These are phyloP conservation scores for Penicillium longicatenatum DNA, from an alignment of 495 filamentous ascomycete genomes.

Conservation along the genomic window DNA sequence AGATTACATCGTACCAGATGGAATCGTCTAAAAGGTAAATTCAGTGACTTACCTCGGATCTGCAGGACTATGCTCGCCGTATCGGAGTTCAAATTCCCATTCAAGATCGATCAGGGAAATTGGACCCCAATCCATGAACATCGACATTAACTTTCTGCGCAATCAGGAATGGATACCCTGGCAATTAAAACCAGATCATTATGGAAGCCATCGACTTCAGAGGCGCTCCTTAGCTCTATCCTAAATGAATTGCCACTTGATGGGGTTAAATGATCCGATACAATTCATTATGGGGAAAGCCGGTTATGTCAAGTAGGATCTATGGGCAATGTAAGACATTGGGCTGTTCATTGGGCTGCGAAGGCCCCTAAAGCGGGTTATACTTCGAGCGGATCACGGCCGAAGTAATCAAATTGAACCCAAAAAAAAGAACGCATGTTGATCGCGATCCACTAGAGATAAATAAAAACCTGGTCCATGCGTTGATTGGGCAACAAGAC, in stretches of 20 bases:
- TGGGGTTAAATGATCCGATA: neutral
- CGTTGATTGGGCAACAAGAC: slow-evolving; percentile 27
- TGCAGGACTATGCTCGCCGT: slow-evolving; percentile 43
- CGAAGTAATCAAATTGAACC: slow-evolving; percentile 3
- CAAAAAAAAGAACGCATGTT: slow-evolving; percentile 1
- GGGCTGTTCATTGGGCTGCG: slow-evolving; percentile 30
- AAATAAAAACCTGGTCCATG: slow-evolving; percentile 22
- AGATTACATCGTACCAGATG: neutral
- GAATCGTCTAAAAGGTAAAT: neutral
- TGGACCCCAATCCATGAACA: slow-evolving; percentile 1
- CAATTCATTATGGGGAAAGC: neutral
- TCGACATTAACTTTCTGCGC: slow-evolving; percentile 18
- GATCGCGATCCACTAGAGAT: slow-evolving; percentile 14
- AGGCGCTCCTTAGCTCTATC: slow-evolving; percentile 13
- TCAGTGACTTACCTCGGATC: slow-evolving; percentile 1
- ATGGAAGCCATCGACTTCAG: slow-evolving; percentile 15
- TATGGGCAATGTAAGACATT: slow-evolving; percentile 26
- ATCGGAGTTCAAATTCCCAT: slow-evolving; percentile 32
- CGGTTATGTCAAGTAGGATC: neutral
- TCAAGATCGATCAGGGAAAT: neutral
- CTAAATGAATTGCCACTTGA: slow-evolving; percentile 8
- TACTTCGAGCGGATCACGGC: slow-evolving; percentile 17
- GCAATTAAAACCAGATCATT: slow-evolving; percentile 13
- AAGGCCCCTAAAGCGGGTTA: slow-evolving; percentile 8
- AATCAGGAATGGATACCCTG: slow-evolving; percentile 15